phyloP scores from a whole-genome alignment of 371 early-diverging fungal genomes.

The Entomophthora muscae region DNA sequence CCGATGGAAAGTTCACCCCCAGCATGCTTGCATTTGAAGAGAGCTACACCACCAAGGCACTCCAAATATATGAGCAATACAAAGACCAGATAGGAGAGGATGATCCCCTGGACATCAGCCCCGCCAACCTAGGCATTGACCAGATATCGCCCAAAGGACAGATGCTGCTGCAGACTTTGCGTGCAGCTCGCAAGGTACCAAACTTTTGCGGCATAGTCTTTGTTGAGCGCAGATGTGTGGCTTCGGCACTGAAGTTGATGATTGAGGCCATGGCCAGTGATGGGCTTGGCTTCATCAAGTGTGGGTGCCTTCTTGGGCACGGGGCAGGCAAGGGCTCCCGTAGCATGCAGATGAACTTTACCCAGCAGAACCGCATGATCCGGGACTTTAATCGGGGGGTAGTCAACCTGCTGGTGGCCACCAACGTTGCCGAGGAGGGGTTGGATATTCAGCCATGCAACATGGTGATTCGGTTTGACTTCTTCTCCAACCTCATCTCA shows the following conservation, averaged over 20 bases:
- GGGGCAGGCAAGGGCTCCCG: slow-evolving; percentile 25
- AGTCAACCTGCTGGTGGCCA: slow-evolving; percentile 69
- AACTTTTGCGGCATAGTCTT: slow-evolving; percentile 74
- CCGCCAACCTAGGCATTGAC: slow-evolving; percentile 16
- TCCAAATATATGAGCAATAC: slow-evolving; percentile 15
- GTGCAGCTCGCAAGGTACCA: slow-evolving; percentile 14
- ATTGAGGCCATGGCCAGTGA: slow-evolving; percentile 18
- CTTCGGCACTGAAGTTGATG: slow-evolving; percentile 33
- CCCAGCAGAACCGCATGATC: slow-evolving; percentile 43
- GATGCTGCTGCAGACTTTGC: slow-evolving; percentile 30
- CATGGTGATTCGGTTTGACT: slow-evolving; percentile 80
- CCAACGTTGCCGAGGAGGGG: slow-evolving; percentile 94
- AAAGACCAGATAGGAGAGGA: slow-evolving; percentile 5
- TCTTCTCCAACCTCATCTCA: slow-evolving; percentile 42
- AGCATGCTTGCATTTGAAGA: slow-evolving; percentile 12
- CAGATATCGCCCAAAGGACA: slow-evolving; percentile 39
- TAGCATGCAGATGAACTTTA: slow-evolving; percentile 30
- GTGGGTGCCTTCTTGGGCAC: slow-evolving; percentile 52
- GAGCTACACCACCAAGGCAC: slow-evolving; percentile 1
- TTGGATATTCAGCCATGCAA: slow-evolving; percentile 91
- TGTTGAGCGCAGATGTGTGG: slow-evolving; percentile 52
- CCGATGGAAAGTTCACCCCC: slow-evolving; percentile 1
- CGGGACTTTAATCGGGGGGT: slow-evolving; percentile 44
- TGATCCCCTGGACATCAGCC: slow-evolving; percentile 1
- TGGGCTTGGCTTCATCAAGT: slow-evolving; percentile 24